Conservation (phyloP, 169 alveolate species). For the Babesia caballi region DNA sequence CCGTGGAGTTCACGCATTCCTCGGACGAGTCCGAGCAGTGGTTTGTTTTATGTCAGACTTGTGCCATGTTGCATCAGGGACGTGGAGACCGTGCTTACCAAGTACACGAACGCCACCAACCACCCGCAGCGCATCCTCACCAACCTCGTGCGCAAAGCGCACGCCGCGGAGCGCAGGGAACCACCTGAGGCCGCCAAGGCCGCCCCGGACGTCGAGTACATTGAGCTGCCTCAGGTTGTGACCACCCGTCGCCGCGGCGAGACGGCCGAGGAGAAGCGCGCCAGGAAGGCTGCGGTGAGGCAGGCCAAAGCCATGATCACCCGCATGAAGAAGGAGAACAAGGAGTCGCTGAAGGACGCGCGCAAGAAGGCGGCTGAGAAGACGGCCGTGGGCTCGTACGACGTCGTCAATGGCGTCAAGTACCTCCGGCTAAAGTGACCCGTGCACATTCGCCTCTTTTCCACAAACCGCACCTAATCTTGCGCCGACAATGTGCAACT, state of each 20-base stretch:
- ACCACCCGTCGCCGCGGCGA: slow-evolving; percentile 72
- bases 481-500: too few relatives aligned
- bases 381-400: slow-evolving; percentile 48
- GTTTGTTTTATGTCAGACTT: background rate
- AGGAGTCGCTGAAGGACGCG: slow-evolving; percentile 53
- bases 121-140: slow-evolving; percentile 67
- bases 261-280: slow-evolving; percentile 78
- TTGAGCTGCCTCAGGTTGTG: slow-evolving; percentile 18
- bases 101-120: slow-evolving; percentile 74
- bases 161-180: background rate
- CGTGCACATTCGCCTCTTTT: too few relatives aligned
- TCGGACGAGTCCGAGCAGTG: slow-evolving; percentile 59
- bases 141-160: slow-evolving; percentile 32
- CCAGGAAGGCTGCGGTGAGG: slow-evolving; percentile 76
- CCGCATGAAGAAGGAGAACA: slow-evolving; percentile 77
- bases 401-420: slow-evolving; percentile 50
- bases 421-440: slow-evolving; percentile 36
- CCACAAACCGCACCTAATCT: too few relatives aligned
- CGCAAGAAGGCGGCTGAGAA: slow-evolving; percentile 35
- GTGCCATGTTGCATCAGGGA: slow-evolving; percentile 45
- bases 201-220: slow-evolving; percentile 14
- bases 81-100: slow-evolving; percentile 75
- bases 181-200: background rate
- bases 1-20: slow-evolving; percentile 2
- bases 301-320: slow-evolving; percentile 77